Evolutionary conservation across 1,284 basidiomycete species (phyloP).

Genomic region (Amylostereum areolatum): DNA sequence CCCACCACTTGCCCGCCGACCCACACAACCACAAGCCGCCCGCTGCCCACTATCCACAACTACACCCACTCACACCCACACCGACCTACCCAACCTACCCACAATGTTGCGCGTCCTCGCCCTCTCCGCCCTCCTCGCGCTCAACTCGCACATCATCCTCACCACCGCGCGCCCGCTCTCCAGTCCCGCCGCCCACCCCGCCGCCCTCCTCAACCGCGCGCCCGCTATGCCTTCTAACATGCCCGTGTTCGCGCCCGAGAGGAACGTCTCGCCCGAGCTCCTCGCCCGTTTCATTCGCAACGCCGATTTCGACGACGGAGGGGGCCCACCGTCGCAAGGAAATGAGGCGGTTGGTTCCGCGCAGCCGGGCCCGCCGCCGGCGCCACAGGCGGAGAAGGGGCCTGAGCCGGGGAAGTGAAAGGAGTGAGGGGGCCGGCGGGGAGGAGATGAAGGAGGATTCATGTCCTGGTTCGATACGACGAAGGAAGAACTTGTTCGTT

Average conservation of each 20-base stretch:
- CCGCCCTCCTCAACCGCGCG: constrained; percentile 2
- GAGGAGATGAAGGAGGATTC: no score
- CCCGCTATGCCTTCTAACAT: neutral
- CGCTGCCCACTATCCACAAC: neutral
- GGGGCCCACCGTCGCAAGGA: neutral
- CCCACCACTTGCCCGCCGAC: neutral
- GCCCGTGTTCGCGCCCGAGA: neutral
- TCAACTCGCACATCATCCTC: neutral
- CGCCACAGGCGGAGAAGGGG: neutral
- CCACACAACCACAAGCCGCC: neutral
- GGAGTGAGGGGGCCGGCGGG: no score
- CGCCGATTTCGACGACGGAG: neutral
- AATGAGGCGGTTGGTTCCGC: neutral
- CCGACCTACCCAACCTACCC: neutral
- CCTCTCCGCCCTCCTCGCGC: constrained; percentile 5
- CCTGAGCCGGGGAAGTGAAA: neutral
- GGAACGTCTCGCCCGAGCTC: neutral
- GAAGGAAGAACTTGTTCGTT: no score
- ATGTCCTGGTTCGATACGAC: no score
- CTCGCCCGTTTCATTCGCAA: neutral
- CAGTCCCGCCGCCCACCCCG: neutral
- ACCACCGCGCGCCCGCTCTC: constrained; percentile 1
- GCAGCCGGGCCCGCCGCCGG: neutral
- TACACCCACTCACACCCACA: neutral
- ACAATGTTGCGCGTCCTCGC: constrained; percentile 5